Evolutionary conservation across 768 basidiomycete genomes (phyloP).

Genomic region (Coprinopsis strossmayeri): DNA sequence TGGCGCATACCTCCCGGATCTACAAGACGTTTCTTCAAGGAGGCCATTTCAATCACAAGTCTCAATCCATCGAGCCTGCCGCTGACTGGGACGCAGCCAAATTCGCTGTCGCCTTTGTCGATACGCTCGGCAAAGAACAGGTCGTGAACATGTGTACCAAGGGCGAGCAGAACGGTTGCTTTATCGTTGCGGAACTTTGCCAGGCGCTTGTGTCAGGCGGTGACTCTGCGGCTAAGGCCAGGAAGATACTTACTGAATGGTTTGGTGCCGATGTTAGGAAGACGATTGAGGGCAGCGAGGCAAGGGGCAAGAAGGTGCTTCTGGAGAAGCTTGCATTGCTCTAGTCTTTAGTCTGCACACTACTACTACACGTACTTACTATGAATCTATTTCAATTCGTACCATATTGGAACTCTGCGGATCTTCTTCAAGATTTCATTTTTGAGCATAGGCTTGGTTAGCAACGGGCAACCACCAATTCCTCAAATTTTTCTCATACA

Average conservation of each 20-base stretch:
- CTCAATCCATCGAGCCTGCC: slow-evolving; percentile 42
- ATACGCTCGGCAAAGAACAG: slow-evolving; percentile 43
- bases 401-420: too few species aligned
- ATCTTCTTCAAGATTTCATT: too few species aligned
- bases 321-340: slow-evolving; percentile 44
- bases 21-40: slow-evolving; percentile 91
- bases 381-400: too few species aligned
- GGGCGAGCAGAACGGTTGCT: slow-evolving; percentile 57
- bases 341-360: too few species aligned
- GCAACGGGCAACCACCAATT: too few species aligned
- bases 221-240: slow-evolving; percentile 34
- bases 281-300: slow-evolving; percentile 44
- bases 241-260: slow-evolving; percentile 47
- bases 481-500: too few species aligned
- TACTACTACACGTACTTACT: too few species aligned
- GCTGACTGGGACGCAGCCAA: slow-evolving; percentile 44
- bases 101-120: slow-evolving; percentile 57
- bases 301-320: slow-evolving; percentile 69
- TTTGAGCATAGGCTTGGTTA: too few species aligned
- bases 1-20: slow-evolving; percentile 74
- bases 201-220: slow-evolving; percentile 36
- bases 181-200: slow-evolving; percentile 69
- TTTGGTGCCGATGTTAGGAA: slow-evolving; percentile 44
- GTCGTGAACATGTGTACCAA: slow-evolving; percentile 49
- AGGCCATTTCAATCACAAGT: slow-evolving; percentile 73